These are phyloP conservation scores for Cymodocea nodosa DNA, from an alignment of 116 monocot species.

Conservation along the genomic window DNA sequence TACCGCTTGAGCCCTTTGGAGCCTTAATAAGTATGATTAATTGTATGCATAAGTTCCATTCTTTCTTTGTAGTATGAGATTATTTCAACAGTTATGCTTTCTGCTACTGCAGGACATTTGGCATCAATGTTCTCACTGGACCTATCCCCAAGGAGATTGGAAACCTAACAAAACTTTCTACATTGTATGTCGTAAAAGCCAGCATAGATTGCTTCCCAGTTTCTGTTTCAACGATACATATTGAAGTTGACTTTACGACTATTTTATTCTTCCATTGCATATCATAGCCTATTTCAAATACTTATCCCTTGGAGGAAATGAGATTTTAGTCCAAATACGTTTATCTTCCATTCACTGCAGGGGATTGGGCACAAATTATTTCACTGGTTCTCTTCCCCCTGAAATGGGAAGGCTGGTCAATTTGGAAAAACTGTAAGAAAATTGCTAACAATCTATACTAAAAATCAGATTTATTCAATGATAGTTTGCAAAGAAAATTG, in stretches of 20 bases:
- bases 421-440: not conserved
- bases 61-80: not conserved
- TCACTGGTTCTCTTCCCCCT: not conserved
- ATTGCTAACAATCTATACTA: too few species aligned
- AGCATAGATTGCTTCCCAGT: not conserved
- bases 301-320: too few species aligned
- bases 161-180: not conserved
- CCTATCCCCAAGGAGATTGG: conserved; percentile 15
- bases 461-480: too few species aligned
- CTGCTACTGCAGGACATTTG: conserved; percentile 1
- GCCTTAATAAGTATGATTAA: too few species aligned
- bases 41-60: not conserved
- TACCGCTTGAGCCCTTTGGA: too few species aligned
- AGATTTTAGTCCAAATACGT: too few species aligned
- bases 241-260: not conserved
- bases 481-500: too few species aligned
- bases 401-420: not conserved
- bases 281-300: too few species aligned
- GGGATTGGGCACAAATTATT: conserved; percentile 1
- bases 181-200: not conserved
- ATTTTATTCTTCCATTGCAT: too few species aligned
- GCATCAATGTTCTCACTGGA: conserved; percentile 11
- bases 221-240: not conserved
- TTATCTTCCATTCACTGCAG: not conserved
- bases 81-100: not conserved